Evolutionary conservation across 495 filamentous ascomycete species (phyloP).

Genomic region (Neurospora cerealis): DNA sequence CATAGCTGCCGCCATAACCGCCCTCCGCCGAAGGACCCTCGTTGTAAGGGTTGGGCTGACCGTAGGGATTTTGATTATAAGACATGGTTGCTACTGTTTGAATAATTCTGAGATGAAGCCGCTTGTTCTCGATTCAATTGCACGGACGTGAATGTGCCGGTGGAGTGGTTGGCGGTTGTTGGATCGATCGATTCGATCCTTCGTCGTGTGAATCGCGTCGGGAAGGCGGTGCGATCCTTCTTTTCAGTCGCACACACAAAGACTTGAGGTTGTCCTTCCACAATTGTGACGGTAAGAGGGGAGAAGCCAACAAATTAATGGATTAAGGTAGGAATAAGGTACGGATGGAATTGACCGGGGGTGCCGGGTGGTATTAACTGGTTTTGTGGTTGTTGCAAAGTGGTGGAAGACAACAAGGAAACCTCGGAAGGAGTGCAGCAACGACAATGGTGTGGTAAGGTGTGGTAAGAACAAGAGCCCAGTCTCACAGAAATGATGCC

Average conservation of each 20-base stretch:
- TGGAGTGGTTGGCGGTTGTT: neutral
- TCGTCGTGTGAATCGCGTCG: neutral
- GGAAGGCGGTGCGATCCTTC: neutral
- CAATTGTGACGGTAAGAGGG: neutral
- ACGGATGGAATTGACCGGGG: neutral
- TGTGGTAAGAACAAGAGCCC: neutral
- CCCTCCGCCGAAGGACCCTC: conserved; percentile 33
- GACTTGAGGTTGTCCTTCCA: neutral
- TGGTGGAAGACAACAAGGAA: neutral
- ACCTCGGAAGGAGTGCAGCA: neutral
- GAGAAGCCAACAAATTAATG: neutral
- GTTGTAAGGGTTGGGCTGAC: conserved; percentile 29
- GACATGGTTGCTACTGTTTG: conserved; percentile 28
- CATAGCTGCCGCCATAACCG: conserved; percentile 31
- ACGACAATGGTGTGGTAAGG: neutral
- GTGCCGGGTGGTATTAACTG: neutral
- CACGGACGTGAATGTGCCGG: neutral
- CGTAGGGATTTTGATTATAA: conserved; percentile 26
- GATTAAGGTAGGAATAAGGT: neutral
- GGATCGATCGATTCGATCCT: neutral
- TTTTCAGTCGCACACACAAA: neutral
- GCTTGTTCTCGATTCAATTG: neutral
- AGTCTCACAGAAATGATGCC: neutral
- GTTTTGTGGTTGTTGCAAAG: neutral
- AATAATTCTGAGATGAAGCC: neutral